These are phyloP conservation scores for Durotheca rogersii DNA, from an alignment of 495 filamentous ascomycete species.

Conservation along the genomic window DNA sequence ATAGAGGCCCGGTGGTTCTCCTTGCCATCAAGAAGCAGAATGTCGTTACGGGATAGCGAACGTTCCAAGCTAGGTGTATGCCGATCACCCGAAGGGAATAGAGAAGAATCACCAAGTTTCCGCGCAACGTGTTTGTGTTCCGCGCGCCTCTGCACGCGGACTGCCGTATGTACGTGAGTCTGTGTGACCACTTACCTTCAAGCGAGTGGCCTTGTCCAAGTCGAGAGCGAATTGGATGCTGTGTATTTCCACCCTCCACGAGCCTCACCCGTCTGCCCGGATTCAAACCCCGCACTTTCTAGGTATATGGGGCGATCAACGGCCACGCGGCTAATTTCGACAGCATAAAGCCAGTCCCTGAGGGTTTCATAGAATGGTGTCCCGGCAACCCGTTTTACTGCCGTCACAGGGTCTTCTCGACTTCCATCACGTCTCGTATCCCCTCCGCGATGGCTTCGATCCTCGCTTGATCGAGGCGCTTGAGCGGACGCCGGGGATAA, in stretches of 20 bases:
- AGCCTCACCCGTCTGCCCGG: slow-evolving; percentile 33
- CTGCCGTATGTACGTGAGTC: not conserved
- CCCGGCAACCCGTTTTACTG: slow-evolving; percentile 27
- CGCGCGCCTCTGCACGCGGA: not conserved
- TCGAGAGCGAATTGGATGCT: slow-evolving; percentile 8
- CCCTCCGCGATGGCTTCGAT: slow-evolving; percentile 67
- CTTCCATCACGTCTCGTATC: slow-evolving; percentile 65
- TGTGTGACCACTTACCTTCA: slow-evolving; percentile 13
- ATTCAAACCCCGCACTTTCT: slow-evolving; percentile 29
- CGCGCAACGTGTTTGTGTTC: slow-evolving; percentile 19
- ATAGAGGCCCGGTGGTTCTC: slow-evolving; percentile 3
- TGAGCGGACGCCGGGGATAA: slow-evolving; percentile 71
- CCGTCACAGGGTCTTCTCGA: slow-evolving; percentile 50
- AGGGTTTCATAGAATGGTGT: slow-evolving; percentile 18
- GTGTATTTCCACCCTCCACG: slow-evolving; percentile 19
- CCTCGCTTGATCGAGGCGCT: slow-evolving; percentile 61
- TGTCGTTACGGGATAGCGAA: slow-evolving; percentile 20
- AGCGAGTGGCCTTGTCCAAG: slow-evolving; percentile 1
- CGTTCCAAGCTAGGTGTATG: slow-evolving; percentile 7
- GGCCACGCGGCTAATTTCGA: slow-evolving; percentile 32
- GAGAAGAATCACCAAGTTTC: slow-evolving; percentile 12
- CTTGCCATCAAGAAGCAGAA: slow-evolving; percentile 2
- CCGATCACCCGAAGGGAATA: slow-evolving; percentile 15
- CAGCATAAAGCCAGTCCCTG: slow-evolving; percentile 27
- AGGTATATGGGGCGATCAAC: slow-evolving; percentile 23